Evolutionary conservation across 495 filamentous ascomycete species (phyloP).

Genomic region (Aspergillus haitiensis): DNA sequence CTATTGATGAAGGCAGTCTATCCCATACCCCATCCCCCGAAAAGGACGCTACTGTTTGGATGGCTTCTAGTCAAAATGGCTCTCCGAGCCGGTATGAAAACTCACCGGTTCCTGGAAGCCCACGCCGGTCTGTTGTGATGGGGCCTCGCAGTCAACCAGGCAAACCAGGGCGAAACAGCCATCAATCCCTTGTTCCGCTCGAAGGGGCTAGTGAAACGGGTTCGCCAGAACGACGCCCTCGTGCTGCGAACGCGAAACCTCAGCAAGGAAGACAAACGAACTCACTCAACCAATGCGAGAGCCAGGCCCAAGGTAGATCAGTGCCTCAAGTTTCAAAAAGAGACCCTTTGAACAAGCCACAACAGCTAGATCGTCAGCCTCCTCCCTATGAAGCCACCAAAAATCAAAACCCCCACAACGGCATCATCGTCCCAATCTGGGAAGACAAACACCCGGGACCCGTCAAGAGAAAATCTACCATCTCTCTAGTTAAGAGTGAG

Average conservation of each 20-base stretch:
- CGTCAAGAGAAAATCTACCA: slow-evolving; percentile 11
- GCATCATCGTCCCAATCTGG: slow-evolving; percentile 42
- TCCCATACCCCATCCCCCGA: slow-evolving; percentile 41
- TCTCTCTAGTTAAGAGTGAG: slow-evolving; percentile 17
- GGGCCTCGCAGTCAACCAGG: slow-evolving; percentile 42
- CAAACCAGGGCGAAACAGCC: slow-evolving; percentile 27
- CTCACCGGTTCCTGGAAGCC: slow-evolving; percentile 31
- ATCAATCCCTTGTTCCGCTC: slow-evolving; percentile 21
- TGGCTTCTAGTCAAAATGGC: slow-evolving; percentile 23
- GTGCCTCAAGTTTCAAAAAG: slow-evolving; percentile 1
- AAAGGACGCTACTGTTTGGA: slow-evolving; percentile 32
- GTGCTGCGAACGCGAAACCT: slow-evolving; percentile 28
- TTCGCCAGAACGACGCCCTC: slow-evolving; percentile 25
- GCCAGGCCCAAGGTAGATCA: slow-evolving; percentile 16
- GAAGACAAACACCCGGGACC: slow-evolving; percentile 30
- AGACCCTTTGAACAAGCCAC: background rate
- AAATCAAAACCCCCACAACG: slow-evolving; percentile 7
- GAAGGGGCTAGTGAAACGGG: slow-evolving; percentile 22
- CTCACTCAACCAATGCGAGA: slow-evolving; percentile 21
- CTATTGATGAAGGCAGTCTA: slow-evolving; percentile 22
- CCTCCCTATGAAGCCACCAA: background rate
- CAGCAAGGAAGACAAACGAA: slow-evolving; percentile 27
- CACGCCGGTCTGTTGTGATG: slow-evolving; percentile 39
- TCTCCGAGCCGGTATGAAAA: slow-evolving; percentile 32
- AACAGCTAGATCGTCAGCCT: background rate